Percentiles rank a stretch among this genome's conserved stretches.
These are phyloP conservation scores for Lasiodiplodia gonubiensis DNA, from an alignment of 2,329 filamentous ascomycete species.

Conservation along the genomic window DNA sequence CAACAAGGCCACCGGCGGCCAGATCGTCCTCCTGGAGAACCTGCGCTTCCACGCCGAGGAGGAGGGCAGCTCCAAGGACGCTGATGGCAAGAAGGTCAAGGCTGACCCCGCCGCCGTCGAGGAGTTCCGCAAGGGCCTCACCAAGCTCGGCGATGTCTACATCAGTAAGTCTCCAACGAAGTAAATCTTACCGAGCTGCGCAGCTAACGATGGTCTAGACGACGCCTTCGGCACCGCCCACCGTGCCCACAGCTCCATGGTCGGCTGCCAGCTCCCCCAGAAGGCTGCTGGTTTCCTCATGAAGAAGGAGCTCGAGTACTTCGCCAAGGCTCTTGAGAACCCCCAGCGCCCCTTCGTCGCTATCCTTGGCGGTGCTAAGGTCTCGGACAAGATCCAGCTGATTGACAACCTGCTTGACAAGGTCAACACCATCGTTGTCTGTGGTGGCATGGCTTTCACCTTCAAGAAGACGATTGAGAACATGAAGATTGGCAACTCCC, in stretches of 20 bases:
- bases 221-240: conserved; percentile 98
- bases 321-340: conserved; percentile 91
- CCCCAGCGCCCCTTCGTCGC: conserved; percentile 96
- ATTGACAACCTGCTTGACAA: conserved; percentile 99
- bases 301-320: conserved; percentile 99
- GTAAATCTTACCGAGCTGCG: conserved; percentile 14
- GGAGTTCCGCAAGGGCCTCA: conserved; percentile 93
- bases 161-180: conserved; percentile 71
- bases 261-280: conserved; percentile 91
- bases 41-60: conserved; percentile 98
- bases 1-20: conserved; percentile 78
- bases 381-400: conserved; percentile 99
- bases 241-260: conserved; percentile 99
- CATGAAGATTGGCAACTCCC: conserved; percentile 84
- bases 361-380: conserved; percentile 97
- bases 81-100: conserved; percentile 95
- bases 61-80: conserved; percentile 94
- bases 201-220: conserved; percentile 60
- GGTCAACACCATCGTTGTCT: conserved; percentile 95
- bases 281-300: conserved; percentile 98
- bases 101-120: conserved; percentile 92
- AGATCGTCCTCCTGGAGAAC: conserved; percentile 94
- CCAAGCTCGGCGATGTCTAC: conserved; percentile 91
- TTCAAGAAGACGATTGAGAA: conserved; percentile 99
- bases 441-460: conserved; percentile 98